phyloP scores from a whole-genome alignment of 2,329 filamentous ascomycete species.

The Penicillium sp. region DNA sequence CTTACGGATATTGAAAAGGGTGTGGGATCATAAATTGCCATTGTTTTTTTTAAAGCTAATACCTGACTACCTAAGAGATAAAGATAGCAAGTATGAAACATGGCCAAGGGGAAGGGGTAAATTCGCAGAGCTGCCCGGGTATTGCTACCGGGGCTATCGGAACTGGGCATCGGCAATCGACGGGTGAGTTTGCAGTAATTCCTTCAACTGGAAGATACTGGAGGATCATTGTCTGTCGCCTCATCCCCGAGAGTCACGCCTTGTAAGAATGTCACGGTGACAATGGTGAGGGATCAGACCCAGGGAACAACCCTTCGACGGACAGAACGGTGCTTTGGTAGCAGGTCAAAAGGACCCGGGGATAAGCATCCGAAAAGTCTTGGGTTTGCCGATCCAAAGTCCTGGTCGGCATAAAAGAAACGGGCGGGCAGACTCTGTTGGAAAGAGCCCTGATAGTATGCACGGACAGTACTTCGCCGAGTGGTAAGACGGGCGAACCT shows the following conservation, averaged over 20 bases:
- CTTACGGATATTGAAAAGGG: background rate
- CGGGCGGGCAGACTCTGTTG: constrained; percentile 22
- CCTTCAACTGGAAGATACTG: constrained; percentile 4
- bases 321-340: constrained; percentile 9
- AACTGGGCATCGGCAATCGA: constrained; percentile 6
- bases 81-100: constrained; percentile 18
- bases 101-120: constrained; percentile 12
- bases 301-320: constrained; percentile 10
- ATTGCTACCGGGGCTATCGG: constrained; percentile 4
- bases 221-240: constrained; percentile 9
- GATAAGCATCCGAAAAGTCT: constrained; percentile 12
- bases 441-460: constrained; percentile 19
- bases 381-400: constrained; percentile 16
- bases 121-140: constrained; percentile 18
- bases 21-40: constrained; percentile 3
- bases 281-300: constrained; percentile 13
- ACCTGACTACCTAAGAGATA: constrained; percentile 13
- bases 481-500: constrained; percentile 15
- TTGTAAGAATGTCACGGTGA: constrained; percentile 10
- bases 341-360: constrained; percentile 8
- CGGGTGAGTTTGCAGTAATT: background rate
- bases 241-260: constrained; percentile 9
- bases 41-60: constrained; percentile 10
- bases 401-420: constrained; percentile 19
- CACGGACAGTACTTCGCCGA: constrained; percentile 19